Evolutionary conservation across 2,329 filamentous ascomycete genomes (phyloP), one percentile per base, ranked within the genome.

Genomic region (Cladosporium colombiae): DNA sequence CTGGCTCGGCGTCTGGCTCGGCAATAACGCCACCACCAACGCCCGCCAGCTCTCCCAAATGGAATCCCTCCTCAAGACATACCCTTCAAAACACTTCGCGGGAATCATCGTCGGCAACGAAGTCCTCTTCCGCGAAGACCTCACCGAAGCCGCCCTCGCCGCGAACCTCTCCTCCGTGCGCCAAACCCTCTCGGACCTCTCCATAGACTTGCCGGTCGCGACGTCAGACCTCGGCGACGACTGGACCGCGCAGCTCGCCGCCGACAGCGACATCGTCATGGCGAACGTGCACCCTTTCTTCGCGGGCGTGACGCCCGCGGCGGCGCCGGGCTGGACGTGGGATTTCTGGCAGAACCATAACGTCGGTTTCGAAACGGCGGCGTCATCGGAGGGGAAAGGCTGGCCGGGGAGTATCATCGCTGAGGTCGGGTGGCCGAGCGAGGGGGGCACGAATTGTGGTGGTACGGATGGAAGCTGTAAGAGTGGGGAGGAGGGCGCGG

Each of bases 271-370:
- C 77, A 89, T 91, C 73, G 88, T 98, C 78, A 97, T 98, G 93
- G 90, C 92, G 71, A 98, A 98, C 75, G 91, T 98, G 64, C 95
- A 98, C 76, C 94, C 95, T 0, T 97, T 98, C 84, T 98, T 98
- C 75, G 91, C 89, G 0, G 94, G 94, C 56, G 87, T 92, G 14
- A 81, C 85, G 0, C 89, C 88, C 2, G 81, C 86, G 2, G 76
- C 85, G 1, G 92, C 92, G 0, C 89, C 93, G 0, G 80, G 76
- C 8, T 98, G 94, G 94, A 96, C 94, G 0, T 91, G 84, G 79
- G 79, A 78, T 18, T 98, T 97, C 80, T 98, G 93, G 90, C 79
- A 89, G 53, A 81, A 78, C 11, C 84, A 93, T 65, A 89, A 94
- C 70, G 85, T 87, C 0, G 69, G 78, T 0, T 84, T 92, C 67